A percentile compares a stretch with the other conserved stretches of the same genome.
Evolutionary conservation across 2,329 filamentous ascomycete genomes (phyloP).

Genomic region (Coniochaeta pulveracea): DNA sequence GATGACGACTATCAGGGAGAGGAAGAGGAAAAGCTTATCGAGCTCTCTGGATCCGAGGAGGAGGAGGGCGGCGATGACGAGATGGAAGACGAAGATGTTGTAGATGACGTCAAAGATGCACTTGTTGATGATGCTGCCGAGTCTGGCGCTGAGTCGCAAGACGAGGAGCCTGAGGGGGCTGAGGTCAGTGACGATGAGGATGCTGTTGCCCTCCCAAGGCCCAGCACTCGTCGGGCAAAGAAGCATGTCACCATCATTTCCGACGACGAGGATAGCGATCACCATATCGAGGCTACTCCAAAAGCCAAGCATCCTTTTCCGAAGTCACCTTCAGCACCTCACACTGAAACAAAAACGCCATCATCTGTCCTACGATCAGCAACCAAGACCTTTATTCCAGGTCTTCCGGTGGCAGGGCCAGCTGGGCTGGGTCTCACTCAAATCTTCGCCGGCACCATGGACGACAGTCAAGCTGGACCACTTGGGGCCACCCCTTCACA

Average conservation of each 20-base stretch:
- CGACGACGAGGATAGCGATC: conserved; percentile 54
- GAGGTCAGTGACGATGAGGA: conserved; percentile 25
- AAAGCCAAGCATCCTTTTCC: conserved; percentile 28
- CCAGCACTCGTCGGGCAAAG: conserved; percentile 33
- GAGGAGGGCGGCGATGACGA: conserved; percentile 21
- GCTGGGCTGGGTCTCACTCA: conserved; percentile 71
- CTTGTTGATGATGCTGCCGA: conserved; percentile 14
- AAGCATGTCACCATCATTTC: conserved; percentile 44
- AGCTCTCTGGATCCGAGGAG: conserved; percentile 31
- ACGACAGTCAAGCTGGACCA: conserved; percentile 38
- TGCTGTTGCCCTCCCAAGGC: conserved; percentile 25
- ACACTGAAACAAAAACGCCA: conserved; percentile 37
- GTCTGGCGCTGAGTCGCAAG: conserved; percentile 19
- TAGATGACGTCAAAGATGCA: conserved; percentile 13
- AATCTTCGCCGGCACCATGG: conserved; percentile 85
- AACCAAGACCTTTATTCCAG: conserved; percentile 59
- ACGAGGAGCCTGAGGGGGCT: conserved; percentile 21
- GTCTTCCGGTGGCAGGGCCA: conserved; percentile 47
- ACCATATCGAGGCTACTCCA: conserved; percentile 36
- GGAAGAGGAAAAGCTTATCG: conserved; percentile 25
- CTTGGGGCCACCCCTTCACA: conserved; percentile 26
- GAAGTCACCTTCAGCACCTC: conserved; percentile 30
- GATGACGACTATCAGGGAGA: conserved; percentile 32
- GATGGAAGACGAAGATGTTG: conserved; percentile 18
- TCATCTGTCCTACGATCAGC: conserved; percentile 57